Conservation (phyloP, 2,329 filamentous ascomycete species). For the Penicillium aurantiogriseum region DNA sequence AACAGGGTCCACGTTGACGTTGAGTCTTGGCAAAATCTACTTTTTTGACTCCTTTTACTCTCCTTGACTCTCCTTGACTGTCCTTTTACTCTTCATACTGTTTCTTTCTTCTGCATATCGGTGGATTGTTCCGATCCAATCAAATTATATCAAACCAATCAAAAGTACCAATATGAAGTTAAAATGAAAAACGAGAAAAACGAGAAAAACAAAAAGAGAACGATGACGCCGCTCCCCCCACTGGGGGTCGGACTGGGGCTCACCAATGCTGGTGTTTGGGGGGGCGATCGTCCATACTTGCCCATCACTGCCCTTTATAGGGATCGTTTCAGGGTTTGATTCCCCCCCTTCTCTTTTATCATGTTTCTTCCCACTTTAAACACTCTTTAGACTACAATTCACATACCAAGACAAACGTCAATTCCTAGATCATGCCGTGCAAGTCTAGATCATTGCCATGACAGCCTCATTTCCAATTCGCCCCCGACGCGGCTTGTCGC, state of each 20-base stretch:
- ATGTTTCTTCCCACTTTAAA: neutral
- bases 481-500: conserved; percentile 23
- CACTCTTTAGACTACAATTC: neutral
- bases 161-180: neutral
- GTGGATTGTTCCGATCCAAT: neutral
- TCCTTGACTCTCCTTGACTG: too few relatives aligned
- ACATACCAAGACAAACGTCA: neutral
- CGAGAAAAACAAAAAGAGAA: neutral
- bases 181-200: too few relatives aligned
- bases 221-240: conserved; percentile 2
- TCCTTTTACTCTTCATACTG: too few relatives aligned
- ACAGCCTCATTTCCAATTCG: conserved; percentile 22
- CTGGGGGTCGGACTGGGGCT: neutral
- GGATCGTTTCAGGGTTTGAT: neutral
- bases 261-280: neutral
- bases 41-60: too few relatives aligned
- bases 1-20: neutral
- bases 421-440: conserved; percentile 3
- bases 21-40: neutral
- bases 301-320: neutral
- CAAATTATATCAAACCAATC: neutral
- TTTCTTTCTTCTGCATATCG: neutral
- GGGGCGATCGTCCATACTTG: neutral
- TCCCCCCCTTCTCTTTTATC: neutral
- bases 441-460: conserved; percentile 15